These are phyloP conservation scores for Scleroderma citrinum DNA, from an alignment of 768 basidiomycete species.

Conservation along the genomic window DNA sequence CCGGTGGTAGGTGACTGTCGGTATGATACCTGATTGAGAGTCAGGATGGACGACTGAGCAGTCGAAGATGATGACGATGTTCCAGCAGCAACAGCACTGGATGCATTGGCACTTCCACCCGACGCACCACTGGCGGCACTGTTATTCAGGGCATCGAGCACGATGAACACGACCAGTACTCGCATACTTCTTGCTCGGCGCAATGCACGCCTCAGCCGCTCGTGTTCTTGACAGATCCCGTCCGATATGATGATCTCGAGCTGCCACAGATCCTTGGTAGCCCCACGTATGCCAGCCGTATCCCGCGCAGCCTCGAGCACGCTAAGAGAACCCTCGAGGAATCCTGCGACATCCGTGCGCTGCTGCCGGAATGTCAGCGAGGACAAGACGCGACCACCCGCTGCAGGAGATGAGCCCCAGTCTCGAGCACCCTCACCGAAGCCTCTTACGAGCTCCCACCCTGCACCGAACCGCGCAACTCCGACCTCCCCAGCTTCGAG, in stretches of 20 bases:
- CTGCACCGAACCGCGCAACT: constrained; percentile 85
- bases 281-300: constrained; percentile 44
- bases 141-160: constrained; percentile 82
- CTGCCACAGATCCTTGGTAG: constrained; percentile 88
- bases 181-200: constrained; percentile 84
- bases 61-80: constrained; percentile 12
- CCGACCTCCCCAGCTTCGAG: constrained; percentile 95
- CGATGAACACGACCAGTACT: constrained; percentile 94
- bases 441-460: constrained; percentile 81
- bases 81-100: constrained; percentile 5
- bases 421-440: constrained; percentile 77
- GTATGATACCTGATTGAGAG: constrained; percentile 90
- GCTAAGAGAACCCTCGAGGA: constrained; percentile 73
- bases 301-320: constrained; percentile 77
- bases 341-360: constrained; percentile 77
- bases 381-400: constrained; percentile 49
- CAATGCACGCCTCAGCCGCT: constrained; percentile 69
- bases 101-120: background rate
- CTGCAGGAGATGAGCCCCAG: constrained; percentile 23
- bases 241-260: constrained; percentile 98
- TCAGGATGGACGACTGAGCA: constrained; percentile 73
- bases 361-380: constrained; percentile 88
- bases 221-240: constrained; percentile 97
- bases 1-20: constrained; percentile 46
- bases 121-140: too few relatives aligned